These are phyloP conservation scores for Oryza meyeriana DNA, from an alignment of 176 grass and related monocot species.

Conservation along the genomic window DNA sequence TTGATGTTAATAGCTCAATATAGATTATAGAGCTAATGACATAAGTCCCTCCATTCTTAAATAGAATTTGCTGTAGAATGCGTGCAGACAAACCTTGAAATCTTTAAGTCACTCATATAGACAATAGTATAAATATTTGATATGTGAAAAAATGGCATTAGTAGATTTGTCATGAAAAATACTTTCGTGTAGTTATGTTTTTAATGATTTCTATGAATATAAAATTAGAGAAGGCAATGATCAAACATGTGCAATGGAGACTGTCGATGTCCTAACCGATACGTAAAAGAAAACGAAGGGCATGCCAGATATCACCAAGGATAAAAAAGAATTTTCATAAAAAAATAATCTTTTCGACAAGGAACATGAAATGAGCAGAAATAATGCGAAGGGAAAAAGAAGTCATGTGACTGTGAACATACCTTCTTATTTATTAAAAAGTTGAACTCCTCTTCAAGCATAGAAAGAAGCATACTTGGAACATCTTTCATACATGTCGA, in stretches of 20 bases:
- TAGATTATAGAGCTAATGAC: slow-evolving; percentile 6
- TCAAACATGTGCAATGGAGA: not conserved
- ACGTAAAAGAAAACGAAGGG: not conserved
- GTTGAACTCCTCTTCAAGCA: slow-evolving; percentile 98
- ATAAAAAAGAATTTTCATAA: not conserved
- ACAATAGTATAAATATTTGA: not conserved
- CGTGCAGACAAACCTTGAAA: not conserved
- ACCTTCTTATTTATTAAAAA: slow-evolving; percentile 99
- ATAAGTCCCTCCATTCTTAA: not conserved
- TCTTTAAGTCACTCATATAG: not conserved
- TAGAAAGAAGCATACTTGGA: slow-evolving; percentile 72
- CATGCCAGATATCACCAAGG: not conserved
- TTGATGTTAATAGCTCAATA: not conserved
- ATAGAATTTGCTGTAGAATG: not conserved
- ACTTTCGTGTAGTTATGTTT: too few relatives aligned
- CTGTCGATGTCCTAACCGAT: too few relatives aligned
- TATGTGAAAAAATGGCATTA: not conserved
- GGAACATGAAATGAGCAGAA: slow-evolving; percentile 17
- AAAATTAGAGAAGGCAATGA: not conserved
- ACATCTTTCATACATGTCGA: slow-evolving; percentile 96
- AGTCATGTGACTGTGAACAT: slow-evolving; percentile 1
- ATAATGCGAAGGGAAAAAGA: slow-evolving; percentile 13
- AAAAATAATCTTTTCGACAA: slow-evolving; percentile 17
- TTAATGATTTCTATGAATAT: not conserved
- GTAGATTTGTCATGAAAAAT: not conserved